These are phyloP conservation scores for Stemphylium vesicarium DNA, from an alignment of 2,329 filamentous ascomycete species.

Conservation along the genomic window DNA sequence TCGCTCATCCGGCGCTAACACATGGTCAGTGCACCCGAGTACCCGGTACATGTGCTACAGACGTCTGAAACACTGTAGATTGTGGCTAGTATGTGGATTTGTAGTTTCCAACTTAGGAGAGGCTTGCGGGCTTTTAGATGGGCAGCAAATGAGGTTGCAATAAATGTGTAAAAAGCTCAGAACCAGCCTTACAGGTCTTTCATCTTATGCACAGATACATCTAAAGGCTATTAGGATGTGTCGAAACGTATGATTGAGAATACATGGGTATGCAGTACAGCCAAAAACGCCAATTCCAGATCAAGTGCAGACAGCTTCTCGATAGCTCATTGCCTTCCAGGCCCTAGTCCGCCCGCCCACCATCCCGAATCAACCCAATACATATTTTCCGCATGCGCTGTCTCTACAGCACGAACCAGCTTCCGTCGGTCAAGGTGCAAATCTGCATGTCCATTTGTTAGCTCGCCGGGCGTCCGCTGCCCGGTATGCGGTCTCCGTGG, in stretches of 20 bases:
- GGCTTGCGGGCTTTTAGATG: too few relatives aligned
- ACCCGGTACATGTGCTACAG: conserved; percentile 8
- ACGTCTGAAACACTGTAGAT: too few relatives aligned
- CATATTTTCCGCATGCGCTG: conserved; percentile 37
- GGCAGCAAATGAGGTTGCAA: too few relatives aligned
- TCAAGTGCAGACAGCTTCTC: neutral
- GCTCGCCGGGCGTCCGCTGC: conserved; percentile 26
- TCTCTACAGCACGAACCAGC: conserved; percentile 36
- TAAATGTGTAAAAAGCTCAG: too few relatives aligned
- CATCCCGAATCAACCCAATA: conserved; percentile 44
- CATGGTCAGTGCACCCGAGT: conserved; percentile 5
- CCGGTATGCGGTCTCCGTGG: conserved; percentile 11
- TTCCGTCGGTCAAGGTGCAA: conserved; percentile 47
- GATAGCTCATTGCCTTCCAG: conserved; percentile 1
- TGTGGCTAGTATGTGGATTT: too few relatives aligned
- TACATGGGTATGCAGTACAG: neutral
- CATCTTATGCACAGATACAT: too few relatives aligned
- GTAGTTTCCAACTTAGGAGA: too few relatives aligned
- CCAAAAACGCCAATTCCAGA: neutral
- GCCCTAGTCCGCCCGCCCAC: conserved; percentile 45
- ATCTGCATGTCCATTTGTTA: conserved; percentile 48
- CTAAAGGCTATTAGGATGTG: too few relatives aligned
- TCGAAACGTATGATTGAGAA: too few relatives aligned
- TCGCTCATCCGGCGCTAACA: conserved; percentile 4
- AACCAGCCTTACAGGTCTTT: too few relatives aligned